Evolutionary conservation across 1,139 yeast genomes (phyloP).

Genomic region (Sugiyamaella paludigena): DNA sequence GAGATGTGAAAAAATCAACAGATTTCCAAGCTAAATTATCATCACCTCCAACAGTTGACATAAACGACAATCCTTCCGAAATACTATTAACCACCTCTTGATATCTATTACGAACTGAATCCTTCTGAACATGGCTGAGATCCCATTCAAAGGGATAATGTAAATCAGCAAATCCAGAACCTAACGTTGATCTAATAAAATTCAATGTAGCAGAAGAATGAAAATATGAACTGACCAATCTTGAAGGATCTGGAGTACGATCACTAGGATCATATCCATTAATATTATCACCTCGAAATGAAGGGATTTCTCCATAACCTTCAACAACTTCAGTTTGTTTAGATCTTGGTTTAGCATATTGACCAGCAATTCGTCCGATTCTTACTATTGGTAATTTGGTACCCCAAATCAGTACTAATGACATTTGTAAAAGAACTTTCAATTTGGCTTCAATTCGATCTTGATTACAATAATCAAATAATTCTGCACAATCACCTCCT

Average conservation of each 20-base stretch:
- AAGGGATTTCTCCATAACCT: constrained; percentile 41
- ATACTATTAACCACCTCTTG: constrained; percentile 39
- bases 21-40: constrained; percentile 32
- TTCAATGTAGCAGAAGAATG: constrained; percentile 47
- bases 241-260: constrained; percentile 42
- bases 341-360: constrained; percentile 47
- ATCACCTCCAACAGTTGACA: constrained; percentile 43
- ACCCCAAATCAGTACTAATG: constrained; percentile 45
- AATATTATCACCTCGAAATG: constrained; percentile 46
- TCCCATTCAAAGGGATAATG: constrained; percentile 45
- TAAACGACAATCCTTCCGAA: constrained; percentile 40
- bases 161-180: constrained; percentile 44
- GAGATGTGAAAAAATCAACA: constrained; percentile 43
- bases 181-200: constrained; percentile 39
- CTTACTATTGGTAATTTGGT: constrained; percentile 42
- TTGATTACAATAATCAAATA: constrained; percentile 44
- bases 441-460: constrained; percentile 43
- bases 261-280: constrained; percentile 42
- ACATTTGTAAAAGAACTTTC: constrained; percentile 45
- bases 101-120: constrained; percentile 39
- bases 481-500: constrained; percentile 49
- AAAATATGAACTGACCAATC: constrained; percentile 45
- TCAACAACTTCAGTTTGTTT: constrained; percentile 43
- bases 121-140: constrained; percentile 42
- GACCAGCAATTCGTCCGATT: constrained; percentile 47